Percentiles rank a stretch among this genome's conserved stretches.
These are phyloP conservation scores for Neurospora sp. DNA, from an alignment of 495 filamentous ascomycete genomes.

Conservation along the genomic window DNA sequence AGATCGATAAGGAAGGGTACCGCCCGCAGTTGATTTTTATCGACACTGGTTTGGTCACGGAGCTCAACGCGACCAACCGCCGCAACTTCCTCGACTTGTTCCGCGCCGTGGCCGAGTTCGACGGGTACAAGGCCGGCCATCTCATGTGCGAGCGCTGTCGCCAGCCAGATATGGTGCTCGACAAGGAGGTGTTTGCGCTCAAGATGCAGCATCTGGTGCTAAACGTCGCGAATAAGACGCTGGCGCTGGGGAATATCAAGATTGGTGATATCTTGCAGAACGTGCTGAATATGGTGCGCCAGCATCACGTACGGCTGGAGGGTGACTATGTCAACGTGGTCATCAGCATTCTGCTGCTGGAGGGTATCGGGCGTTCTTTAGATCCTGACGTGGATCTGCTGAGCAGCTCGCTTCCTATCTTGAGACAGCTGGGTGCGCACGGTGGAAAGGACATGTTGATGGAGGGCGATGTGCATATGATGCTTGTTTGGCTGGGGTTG, in stretches of 20 bases:
- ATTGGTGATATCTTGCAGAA: conserved; percentile 92
- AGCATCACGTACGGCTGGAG: conserved; percentile 88
- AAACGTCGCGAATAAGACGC: conserved; percentile 76
- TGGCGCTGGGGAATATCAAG: conserved; percentile 89
- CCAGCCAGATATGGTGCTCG: conserved; percentile 79
- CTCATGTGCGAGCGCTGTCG: conserved; percentile 94
- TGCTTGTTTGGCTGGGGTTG: conserved; percentile 87
- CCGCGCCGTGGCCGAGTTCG: conserved; percentile 91
- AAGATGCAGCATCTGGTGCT: conserved; percentile 96
- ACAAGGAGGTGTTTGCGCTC: conserved; percentile 80
- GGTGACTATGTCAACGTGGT: conserved; percentile 99
- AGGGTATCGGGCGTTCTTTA: conserved; percentile 84
- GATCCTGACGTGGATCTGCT: conserved; percentile 85
- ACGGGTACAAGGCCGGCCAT: conserved; percentile 89
- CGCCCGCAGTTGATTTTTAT: conserved; percentile 95
- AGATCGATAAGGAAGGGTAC: conserved; percentile 85
- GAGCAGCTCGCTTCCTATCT: conserved; percentile 76
- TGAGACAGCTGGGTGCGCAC: conserved; percentile 76
- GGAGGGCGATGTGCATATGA: conserved; percentile 79
- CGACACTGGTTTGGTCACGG: conserved; percentile 91
- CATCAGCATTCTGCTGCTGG: conserved; percentile 83
- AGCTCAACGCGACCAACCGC: conserved; percentile 78
- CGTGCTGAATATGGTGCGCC: conserved; percentile 83
- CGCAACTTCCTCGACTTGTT: conserved; percentile 94
- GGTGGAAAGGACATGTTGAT: conserved; percentile 56